Conservation (phyloP, 257 asterid species). For the Primulina tabacum region DNA sequence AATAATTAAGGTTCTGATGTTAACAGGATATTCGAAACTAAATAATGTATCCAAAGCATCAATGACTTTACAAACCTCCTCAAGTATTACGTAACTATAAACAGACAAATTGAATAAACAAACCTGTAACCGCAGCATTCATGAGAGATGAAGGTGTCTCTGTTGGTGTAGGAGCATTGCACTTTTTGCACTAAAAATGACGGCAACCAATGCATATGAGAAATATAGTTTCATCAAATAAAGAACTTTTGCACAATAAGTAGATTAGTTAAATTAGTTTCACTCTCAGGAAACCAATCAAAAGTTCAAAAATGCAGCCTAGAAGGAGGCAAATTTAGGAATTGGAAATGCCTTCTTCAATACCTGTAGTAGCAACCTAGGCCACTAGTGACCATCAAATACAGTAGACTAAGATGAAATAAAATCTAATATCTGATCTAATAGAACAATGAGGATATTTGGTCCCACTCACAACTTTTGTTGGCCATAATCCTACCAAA, state of each 20-base stretch:
- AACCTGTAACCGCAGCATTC: slow-evolving; percentile 56
- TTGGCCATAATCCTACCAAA: no score
- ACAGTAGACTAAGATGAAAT: no score
- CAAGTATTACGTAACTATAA: slow-evolving; percentile 3
- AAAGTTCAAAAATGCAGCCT: slow-evolving; percentile 9
- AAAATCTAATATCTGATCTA: no score
- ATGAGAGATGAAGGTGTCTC: slow-evolving; percentile 54
- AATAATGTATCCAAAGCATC: slow-evolving; percentile 1
- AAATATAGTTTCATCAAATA: background rate
- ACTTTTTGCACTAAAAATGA: slow-evolving; percentile 74
- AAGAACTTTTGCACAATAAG: slow-evolving; percentile 14
- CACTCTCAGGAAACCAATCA: slow-evolving; percentile 11
- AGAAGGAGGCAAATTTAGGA: slow-evolving; percentile 5
- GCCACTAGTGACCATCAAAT: no score
- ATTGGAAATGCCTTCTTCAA: background rate
- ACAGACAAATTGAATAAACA: slow-evolving; percentile 26
- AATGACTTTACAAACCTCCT: slow-evolving; percentile 5
- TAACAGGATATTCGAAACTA: background rate
- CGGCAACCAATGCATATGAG: slow-evolving; percentile 29
- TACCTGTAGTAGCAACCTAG: slow-evolving; percentile 6
- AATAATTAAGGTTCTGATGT: slow-evolving; percentile 1
- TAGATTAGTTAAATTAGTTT: slow-evolving; percentile 2
- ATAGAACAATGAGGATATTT: no score
- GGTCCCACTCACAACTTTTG: no score
- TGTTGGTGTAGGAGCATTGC: slow-evolving; percentile 57